Conservation (phyloP, 2,329 filamentous ascomycete genomes). For the Diaporthe citriasiana region DNA sequence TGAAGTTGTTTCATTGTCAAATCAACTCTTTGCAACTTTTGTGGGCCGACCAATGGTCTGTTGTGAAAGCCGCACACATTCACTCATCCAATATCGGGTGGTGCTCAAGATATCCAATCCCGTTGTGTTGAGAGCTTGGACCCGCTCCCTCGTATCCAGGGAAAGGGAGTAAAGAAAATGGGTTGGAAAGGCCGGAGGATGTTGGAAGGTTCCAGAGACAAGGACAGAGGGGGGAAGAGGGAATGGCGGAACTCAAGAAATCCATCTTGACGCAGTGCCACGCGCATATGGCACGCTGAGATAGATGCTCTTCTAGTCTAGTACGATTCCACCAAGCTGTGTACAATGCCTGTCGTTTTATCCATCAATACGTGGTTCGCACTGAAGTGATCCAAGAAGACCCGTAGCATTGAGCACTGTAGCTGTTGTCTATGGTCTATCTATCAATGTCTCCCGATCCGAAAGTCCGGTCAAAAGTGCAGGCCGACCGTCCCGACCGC, state of each 20-base stretch:
- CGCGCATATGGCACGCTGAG: not conserved
- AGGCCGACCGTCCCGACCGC: too few species aligned
- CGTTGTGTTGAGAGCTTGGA: not conserved
- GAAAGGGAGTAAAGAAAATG: not conserved
- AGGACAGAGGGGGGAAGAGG: not conserved
- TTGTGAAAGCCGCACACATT: not conserved
- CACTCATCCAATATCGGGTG: not conserved
- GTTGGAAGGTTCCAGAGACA: not conserved
- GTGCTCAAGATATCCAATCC: not conserved
- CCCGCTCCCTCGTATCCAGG: not conserved
- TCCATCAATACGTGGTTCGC: not conserved
- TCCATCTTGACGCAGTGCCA: too few species aligned
- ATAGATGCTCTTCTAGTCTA: not conserved
- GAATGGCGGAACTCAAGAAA: not conserved
- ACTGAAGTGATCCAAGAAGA: not conserved
- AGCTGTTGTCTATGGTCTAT: constrained; percentile 29
- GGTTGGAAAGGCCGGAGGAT: too few species aligned
- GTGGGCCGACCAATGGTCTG: not conserved
- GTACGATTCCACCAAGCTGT: too few species aligned
- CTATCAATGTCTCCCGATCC: not conserved
- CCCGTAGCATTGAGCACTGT: constrained; percentile 19
- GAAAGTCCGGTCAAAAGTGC: constrained; percentile 4
- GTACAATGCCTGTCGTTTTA: too few species aligned
- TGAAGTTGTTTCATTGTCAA: not conserved
- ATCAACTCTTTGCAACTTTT: not conserved